phyloP scores from a whole-genome alignment of 2,329 filamentous ascomycete genomes.

The Aspergillus thermomutatus region DNA sequence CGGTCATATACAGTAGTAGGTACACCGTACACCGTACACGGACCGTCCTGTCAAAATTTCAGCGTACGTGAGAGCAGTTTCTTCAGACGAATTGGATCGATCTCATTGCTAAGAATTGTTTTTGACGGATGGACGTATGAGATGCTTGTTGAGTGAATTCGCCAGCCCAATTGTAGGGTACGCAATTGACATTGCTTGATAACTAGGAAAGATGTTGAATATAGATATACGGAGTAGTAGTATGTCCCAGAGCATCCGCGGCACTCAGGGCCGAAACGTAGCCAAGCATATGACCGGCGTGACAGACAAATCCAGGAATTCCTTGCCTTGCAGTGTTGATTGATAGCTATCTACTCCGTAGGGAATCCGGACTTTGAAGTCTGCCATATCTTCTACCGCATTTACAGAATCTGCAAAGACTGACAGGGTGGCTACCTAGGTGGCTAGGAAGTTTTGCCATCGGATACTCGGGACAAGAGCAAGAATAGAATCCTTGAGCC shows the following conservation, averaged over 20 bases:
- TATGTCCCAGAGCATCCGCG: background rate
- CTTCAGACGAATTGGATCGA: background rate
- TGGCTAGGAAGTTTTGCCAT: slow-evolving; percentile 19
- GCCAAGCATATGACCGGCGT: too few species aligned
- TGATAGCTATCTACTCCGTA: too few species aligned
- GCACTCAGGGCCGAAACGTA: background rate
- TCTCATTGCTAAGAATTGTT: background rate
- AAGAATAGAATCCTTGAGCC: background rate
- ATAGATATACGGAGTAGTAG: too few species aligned
- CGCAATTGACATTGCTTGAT: background rate
- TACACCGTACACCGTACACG: too few species aligned
- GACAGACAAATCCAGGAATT: too few species aligned
- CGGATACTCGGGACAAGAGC: slow-evolving; percentile 28
- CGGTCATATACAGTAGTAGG: background rate
- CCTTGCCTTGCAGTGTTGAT: too few species aligned
- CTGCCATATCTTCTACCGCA: background rate
- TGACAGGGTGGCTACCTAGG: background rate
- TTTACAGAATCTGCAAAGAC: background rate
- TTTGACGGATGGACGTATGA: background rate
- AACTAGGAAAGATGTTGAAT: background rate
- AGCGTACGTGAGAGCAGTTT: background rate
- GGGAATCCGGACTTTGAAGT: background rate
- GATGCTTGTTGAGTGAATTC: background rate
- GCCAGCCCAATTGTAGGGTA: background rate
- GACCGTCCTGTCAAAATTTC: background rate